phyloP scores from a whole-genome alignment of 1,284 basidiomycete species.

The Ceratobasidium papillatum region DNA sequence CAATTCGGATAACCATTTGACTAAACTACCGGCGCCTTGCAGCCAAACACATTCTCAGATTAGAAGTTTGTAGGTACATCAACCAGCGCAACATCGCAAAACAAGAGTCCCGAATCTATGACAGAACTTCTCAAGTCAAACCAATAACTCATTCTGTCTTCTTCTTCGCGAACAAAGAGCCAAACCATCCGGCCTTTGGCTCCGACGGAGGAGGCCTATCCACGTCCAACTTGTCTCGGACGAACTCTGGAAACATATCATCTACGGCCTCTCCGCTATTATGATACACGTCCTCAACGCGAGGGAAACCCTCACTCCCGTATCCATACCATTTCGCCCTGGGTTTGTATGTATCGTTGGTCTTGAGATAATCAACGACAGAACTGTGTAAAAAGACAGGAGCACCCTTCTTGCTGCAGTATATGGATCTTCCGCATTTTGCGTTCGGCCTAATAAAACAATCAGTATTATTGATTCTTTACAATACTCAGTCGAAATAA shows the following conservation, averaged over 20 bases:
- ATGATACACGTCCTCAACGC: background rate
- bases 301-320: background rate
- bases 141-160: too few relatives aligned
- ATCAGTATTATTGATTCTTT: background rate
- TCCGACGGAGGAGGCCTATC: too few relatives aligned
- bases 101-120: too few relatives aligned
- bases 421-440: background rate
- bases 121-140: too few relatives aligned
- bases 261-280: background rate
- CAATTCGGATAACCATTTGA: too few relatives aligned
- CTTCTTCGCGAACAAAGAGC: too few relatives aligned
- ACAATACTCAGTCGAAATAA: background rate
- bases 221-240: background rate
- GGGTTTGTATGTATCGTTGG: background rate
- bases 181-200: too few relatives aligned
- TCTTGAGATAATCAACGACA: background rate
- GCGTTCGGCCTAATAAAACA: background rate
- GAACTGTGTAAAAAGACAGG: constrained; percentile 30
- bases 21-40: too few relatives aligned
- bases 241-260: background rate
- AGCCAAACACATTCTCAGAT: too few relatives aligned
- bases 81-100: too few relatives aligned
- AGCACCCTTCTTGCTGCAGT: background rate
- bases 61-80: too few relatives aligned
- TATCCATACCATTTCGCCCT: constrained; percentile 11